Evolutionary conservation across 2,329 filamentous ascomycete genomes (phyloP).

Genomic region (Metarhizium brunneum): DNA sequence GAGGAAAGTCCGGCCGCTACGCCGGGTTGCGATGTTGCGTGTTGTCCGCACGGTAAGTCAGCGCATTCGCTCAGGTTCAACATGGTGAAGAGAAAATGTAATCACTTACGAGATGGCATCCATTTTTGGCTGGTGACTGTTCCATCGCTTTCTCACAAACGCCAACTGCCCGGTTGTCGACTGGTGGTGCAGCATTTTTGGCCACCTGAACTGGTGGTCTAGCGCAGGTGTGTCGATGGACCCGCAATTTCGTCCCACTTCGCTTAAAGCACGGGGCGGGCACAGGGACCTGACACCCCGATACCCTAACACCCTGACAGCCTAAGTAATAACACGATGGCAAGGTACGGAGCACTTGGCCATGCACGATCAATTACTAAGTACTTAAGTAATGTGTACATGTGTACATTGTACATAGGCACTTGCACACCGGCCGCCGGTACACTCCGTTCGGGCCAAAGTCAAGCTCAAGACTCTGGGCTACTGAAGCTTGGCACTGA

Average conservation of each 20-base stretch:
- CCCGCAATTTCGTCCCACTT: slow-evolving; percentile 16
- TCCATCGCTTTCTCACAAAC: background rate
- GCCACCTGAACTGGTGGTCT: background rate
- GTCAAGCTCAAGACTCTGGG: slow-evolving; percentile 2
- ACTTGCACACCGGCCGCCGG: too few species aligned
- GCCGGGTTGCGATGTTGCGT: too few species aligned
- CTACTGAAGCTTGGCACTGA: background rate
- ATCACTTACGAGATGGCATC: too few species aligned
- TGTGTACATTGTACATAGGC: too few species aligned
- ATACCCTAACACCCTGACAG: background rate
- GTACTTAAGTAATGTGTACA: too few species aligned
- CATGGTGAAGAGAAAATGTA: too few species aligned
- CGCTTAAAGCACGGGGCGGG: slow-evolving; percentile 14
- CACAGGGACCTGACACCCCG: background rate
- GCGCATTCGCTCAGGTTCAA: too few species aligned
- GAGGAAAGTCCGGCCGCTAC: too few species aligned
- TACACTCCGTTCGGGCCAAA: too few species aligned
- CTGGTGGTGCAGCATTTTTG: slow-evolving; percentile 1
- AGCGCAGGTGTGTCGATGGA: slow-evolving; percentile 10
- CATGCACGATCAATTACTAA: too few species aligned
- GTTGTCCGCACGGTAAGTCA: too few species aligned
- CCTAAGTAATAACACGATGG: background rate
- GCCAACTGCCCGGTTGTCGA: background rate
- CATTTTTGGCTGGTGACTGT: background rate
- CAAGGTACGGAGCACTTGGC: background rate